Evolutionary conservation across 495 filamentous ascomycete species (phyloP).

Genomic region (Terfezia claveryi): DNA sequence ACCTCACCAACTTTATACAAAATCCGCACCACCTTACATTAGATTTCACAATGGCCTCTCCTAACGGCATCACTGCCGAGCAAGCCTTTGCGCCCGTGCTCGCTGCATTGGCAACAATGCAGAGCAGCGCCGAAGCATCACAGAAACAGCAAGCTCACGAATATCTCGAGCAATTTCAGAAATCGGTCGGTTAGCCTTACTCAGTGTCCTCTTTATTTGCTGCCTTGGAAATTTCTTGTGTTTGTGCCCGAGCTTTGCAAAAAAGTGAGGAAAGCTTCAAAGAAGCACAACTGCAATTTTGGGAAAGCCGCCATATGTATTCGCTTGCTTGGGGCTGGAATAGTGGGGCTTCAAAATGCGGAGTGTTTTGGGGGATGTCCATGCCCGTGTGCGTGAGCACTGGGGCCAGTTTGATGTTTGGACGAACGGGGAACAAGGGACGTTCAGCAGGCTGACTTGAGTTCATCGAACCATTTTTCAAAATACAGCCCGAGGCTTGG

Average conservation of each 20-base stretch:
- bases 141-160: slow-evolving; percentile 79
- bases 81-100: slow-evolving; percentile 68
- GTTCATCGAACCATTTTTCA: slow-evolving; percentile 5
- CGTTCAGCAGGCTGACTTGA: neutral
- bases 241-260: neutral
- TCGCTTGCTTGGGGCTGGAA: too few species aligned
- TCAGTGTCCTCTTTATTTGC: slow-evolving; percentile 1
- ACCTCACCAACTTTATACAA: too few species aligned
- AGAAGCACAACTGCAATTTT: neutral
- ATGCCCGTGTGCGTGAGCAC: neutral
- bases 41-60: slow-evolving; percentile 42
- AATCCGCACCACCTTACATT: slow-evolving; percentile 2
- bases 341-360: neutral
- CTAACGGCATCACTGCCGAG: slow-evolving; percentile 28
- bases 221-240: neutral
- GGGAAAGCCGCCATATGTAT: too few species aligned
- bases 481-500: slow-evolving; percentile 62
- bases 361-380: too few species aligned
- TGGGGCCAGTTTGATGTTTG: neutral
- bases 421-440: neutral
- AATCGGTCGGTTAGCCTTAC: slow-evolving; percentile 48
- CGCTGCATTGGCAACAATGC: slow-evolving; percentile 74
- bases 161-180: slow-evolving; percentile 89
- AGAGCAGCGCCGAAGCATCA: slow-evolving; percentile 51
- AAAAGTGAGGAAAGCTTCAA: neutral